phyloP scores from a whole-genome alignment of 2,329 filamentous ascomycete genomes.

The Clonostachys rosea region DNA sequence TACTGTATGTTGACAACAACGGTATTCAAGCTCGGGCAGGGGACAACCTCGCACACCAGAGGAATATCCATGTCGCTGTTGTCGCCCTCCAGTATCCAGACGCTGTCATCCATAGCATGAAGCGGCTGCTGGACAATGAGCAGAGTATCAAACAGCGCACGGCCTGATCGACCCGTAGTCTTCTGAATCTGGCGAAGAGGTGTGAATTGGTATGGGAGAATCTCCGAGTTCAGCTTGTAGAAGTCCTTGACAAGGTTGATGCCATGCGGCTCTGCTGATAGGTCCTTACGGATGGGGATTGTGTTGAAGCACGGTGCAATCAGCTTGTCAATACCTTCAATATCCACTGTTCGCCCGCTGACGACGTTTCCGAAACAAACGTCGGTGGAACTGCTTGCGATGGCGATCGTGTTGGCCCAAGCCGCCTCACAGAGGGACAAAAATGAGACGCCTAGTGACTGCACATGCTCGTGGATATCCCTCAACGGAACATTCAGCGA shows the following conservation, averaged over 20 bases:
- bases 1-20: constrained; percentile 61
- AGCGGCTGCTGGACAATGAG: constrained; percentile 69
- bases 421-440: constrained; percentile 66
- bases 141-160: constrained; percentile 71
- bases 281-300: constrained; percentile 61
- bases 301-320: constrained; percentile 95
- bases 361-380: constrained; percentile 86
- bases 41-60: constrained; percentile 70
- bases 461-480: constrained; percentile 42
- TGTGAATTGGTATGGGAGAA: constrained; percentile 68
- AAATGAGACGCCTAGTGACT: constrained; percentile 53
- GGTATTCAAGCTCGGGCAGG: constrained; percentile 42
- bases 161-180: constrained; percentile 30
- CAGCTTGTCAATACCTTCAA: constrained; percentile 64
- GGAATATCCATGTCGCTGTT: constrained; percentile 68
- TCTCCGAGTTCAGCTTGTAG: constrained; percentile 56
- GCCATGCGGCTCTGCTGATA: constrained; percentile 24
- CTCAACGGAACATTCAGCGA: constrained; percentile 29
- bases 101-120: constrained; percentile 45
- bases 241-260: constrained; percentile 47
- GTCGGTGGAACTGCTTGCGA: constrained; percentile 53
- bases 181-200: constrained; percentile 68
- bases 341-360: constrained; percentile 65
- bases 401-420: constrained; percentile 63
- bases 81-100: constrained; percentile 56